Conservation (phyloP, 495 filamentous ascomycete genomes). For the Jackrogersella minutella region DNA sequence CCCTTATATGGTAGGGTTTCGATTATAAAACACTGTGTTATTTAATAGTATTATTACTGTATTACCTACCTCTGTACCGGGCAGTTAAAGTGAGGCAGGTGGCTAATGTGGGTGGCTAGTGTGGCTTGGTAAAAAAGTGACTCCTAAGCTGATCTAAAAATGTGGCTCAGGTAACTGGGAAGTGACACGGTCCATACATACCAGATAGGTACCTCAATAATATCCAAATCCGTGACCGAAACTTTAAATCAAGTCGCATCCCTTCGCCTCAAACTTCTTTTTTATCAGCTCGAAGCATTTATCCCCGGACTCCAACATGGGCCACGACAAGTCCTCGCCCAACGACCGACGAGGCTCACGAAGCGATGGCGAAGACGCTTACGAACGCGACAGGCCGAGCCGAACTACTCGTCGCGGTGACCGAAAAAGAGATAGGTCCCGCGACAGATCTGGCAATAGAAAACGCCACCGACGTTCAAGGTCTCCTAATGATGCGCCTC, state of each 20-base stretch:
- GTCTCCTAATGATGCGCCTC: constrained; percentile 44
- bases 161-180: too few species aligned
- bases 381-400: constrained; percentile 34
- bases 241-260: background rate
- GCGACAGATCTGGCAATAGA: constrained; percentile 43
- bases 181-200: too few species aligned
- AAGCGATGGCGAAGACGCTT: constrained; percentile 31
- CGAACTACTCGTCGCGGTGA: constrained; percentile 30
- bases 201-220: background rate
- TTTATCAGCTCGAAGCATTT: background rate
- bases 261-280: constrained; percentile 19
- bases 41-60: too few species aligned
- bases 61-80: too few species aligned
- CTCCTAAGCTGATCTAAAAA: too few species aligned
- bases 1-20: too few species aligned
- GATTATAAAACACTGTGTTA: too few species aligned
- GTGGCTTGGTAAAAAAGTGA: too few species aligned
- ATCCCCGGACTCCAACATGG: constrained; percentile 16
- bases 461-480: constrained; percentile 47
- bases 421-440: constrained; percentile 35
- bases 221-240: constrained; percentile 29
- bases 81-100: too few species aligned
- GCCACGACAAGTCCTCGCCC: constrained; percentile 20
- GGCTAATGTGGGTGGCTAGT: too few species aligned
- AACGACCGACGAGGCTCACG: constrained; percentile 24